Evolutionary conservation across 768 basidiomycete genomes (phyloP).

Genomic region (Russula abietina): DNA sequence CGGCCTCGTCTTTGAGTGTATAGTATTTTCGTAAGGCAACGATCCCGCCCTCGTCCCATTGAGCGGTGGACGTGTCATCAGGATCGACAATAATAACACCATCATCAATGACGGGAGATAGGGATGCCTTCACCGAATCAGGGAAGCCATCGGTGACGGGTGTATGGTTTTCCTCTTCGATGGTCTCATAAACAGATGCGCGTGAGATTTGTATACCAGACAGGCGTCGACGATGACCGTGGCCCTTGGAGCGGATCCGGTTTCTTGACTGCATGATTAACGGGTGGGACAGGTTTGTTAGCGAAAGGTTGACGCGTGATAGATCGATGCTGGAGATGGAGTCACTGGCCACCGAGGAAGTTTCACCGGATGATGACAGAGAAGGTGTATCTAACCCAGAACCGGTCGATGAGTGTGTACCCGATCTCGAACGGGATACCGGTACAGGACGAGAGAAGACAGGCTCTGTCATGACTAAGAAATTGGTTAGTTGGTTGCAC

Average conservation of each 20-base stretch:
- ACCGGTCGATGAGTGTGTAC: conserved; percentile 55
- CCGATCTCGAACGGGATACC: conserved; percentile 53
- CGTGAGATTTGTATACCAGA: conserved; percentile 59
- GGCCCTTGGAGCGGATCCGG: conserved; percentile 51
- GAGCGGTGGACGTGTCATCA: conserved; percentile 40
- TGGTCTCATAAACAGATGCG: conserved; percentile 71
- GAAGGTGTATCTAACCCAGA: conserved; percentile 70
- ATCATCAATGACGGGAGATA: conserved; percentile 17
- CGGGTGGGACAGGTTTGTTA: conserved; percentile 52
- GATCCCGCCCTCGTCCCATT: conserved; percentile 67
- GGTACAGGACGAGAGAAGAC: conserved; percentile 58
- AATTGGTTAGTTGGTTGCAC: conserved; percentile 11
- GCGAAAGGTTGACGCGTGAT: conserved; percentile 48
- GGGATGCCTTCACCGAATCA: conserved; percentile 9
- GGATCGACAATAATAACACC: conserved; percentile 50
- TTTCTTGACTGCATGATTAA: conserved; percentile 37
- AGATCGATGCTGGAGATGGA: conserved; percentile 71
- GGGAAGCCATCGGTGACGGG: conserved; percentile 23
- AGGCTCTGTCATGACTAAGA: conserved; percentile 38
- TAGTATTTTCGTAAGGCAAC: conserved; percentile 59
- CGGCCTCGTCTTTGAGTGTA: conserved; percentile 61
- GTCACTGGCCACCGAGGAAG: conserved; percentile 60
- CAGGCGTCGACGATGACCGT: conserved; percentile 65
- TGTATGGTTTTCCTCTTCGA: conserved; percentile 54
- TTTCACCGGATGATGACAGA: conserved; percentile 54